Evolutionary conservation across 1,139 yeast genomes (phyloP), one percentile per base, ranked within the genome.

Genomic region (Pichia sp.): DNA sequence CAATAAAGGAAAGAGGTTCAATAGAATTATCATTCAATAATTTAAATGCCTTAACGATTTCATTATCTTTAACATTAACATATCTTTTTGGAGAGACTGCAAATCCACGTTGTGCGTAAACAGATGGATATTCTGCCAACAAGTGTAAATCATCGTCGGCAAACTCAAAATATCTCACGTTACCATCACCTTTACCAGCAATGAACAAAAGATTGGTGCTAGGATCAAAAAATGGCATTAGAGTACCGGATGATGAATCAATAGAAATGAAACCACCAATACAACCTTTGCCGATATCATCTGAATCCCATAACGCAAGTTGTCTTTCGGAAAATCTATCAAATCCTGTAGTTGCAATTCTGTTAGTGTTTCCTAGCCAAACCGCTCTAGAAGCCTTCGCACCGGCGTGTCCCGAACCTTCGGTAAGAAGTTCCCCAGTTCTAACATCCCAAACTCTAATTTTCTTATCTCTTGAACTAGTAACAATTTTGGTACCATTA

Each of bases 111-210:
- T 92, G 98, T 3, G 98, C 95, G 42, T 87, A 95, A 5, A 80
- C 77, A 2, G 97, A 87, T 48, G 82, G 81, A 64, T 75, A 92
- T 63, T 90, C 96, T 5, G 95, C 85, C 51, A 92, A 69, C 54
- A 85, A 88, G 64, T 72, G 79, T 50, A 92, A 71, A 55, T 79
- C 82, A 59, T 92, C 97, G 55, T 84, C 79, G 53, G 80, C 85
- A 61, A 75, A 86, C 66, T 92, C 97, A 60, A 71, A 88, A 66
- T 90, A 90, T 59, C 97, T 85, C 60, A 92, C 87, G 64, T 92
- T 92, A 58, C 98, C 97, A 64, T 92, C 98, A 62, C 98, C 99
- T 65, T 92, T 92, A 55, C 98, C 98, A 35, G 95, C 97, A 52
- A 92, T 71, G 61, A 84, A 92, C 51, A 94, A 71, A 48, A 90